Conservation (phyloP, 345 rosid genomes). For the Firmiana major region DNA sequence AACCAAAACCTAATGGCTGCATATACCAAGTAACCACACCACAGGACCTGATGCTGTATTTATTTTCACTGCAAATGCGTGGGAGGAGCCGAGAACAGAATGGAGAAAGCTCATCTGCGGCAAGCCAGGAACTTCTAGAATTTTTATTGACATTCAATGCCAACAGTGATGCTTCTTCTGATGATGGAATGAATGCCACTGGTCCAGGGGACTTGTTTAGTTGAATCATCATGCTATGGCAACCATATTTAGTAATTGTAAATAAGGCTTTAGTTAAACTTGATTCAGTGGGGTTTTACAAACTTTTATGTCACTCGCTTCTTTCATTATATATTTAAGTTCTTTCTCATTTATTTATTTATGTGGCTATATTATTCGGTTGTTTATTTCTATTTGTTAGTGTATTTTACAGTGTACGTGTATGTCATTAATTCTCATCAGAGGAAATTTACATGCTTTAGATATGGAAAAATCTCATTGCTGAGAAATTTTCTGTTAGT, state of each 20-base stretch:
- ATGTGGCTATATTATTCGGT: neutral
- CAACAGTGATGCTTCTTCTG: conserved; percentile 35
- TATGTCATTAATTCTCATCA: no score
- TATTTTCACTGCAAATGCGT: conserved; percentile 43
- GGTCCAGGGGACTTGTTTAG: conserved; percentile 41
- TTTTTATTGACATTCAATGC: conserved; percentile 44
- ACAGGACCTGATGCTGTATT: conserved; percentile 47
- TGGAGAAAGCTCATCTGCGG: conserved; percentile 38
- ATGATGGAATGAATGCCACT: conserved; percentile 36
- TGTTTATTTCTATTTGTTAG: neutral
- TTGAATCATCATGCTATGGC: conserved; percentile 17
- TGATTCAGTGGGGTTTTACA: neutral
- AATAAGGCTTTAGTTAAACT: conserved; percentile 12
- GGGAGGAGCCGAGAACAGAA: conserved; percentile 29
- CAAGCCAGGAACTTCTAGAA: conserved; percentile 44
- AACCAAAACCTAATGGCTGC: conserved; percentile 52
- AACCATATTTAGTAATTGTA: conserved; percentile 22
- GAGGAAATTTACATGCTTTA: no score
- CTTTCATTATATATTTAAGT: conserved; percentile 1
- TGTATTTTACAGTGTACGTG: neutral
- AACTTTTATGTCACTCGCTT: neutral
- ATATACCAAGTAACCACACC: conserved; percentile 40
- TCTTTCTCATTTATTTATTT: neutral
- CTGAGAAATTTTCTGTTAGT: no score
- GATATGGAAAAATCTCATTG: no score